Conservation (phyloP, 495 filamentous ascomycete genomes). For the Penicillium salamii region DNA sequence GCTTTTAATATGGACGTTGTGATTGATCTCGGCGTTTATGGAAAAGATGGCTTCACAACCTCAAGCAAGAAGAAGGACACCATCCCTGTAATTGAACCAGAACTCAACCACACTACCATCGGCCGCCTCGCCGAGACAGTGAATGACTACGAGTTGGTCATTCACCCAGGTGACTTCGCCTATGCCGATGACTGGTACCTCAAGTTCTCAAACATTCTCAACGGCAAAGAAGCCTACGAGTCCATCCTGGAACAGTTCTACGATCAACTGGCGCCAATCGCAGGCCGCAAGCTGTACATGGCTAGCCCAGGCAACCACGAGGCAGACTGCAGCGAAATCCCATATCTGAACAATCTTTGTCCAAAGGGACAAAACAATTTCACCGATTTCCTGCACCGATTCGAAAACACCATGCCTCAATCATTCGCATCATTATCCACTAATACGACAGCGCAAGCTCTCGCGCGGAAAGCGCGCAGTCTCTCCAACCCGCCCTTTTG, state of each 20-base stretch:
- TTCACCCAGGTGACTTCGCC: slow-evolving; percentile 56
- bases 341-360: slow-evolving; percentile 44
- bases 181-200: slow-evolving; percentile 55
- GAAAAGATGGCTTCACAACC: slow-evolving; percentile 55
- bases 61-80: slow-evolving; percentile 48
- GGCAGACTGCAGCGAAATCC: slow-evolving; percentile 47
- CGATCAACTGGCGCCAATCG: slow-evolving; percentile 44
- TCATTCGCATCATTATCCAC: slow-evolving; percentile 45
- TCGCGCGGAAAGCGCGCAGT: slow-evolving; percentile 44
- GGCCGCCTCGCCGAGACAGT: slow-evolving; percentile 51
- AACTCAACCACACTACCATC: slow-evolving; percentile 62
- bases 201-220: slow-evolving; percentile 32
- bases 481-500: slow-evolving; percentile 60
- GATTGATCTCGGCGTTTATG: slow-evolving; percentile 57
- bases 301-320: slow-evolving; percentile 56
- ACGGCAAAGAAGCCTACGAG: slow-evolving; percentile 48
- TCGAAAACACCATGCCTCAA: slow-evolving; percentile 48
- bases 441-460: slow-evolving; percentile 42
- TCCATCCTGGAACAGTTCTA: slow-evolving; percentile 55
- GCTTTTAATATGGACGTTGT: slow-evolving; percentile 48
- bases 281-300: slow-evolving; percentile 50
- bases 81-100: slow-evolving; percentile 50
- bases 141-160: slow-evolving; percentile 57
- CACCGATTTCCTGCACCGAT: slow-evolving; percentile 57
- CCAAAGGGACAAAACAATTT: slow-evolving; percentile 58